Evolutionary conservation across 768 basidiomycete genomes (phyloP), one percentile per base, ranked within the genome.

Genomic region (Panaeolus papilionaceus): DNA sequence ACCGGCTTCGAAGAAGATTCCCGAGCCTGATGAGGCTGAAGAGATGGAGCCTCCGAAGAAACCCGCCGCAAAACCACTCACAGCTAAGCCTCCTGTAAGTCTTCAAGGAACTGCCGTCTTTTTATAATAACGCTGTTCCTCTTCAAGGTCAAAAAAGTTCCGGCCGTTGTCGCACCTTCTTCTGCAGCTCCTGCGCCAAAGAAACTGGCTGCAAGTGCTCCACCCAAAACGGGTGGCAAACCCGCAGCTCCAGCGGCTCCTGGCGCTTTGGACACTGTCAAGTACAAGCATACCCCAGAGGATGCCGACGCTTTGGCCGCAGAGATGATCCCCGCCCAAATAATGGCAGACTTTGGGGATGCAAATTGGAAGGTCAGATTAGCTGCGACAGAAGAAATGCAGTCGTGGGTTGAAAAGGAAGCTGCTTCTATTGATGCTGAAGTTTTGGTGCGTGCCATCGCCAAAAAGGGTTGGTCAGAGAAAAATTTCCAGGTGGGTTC

Each of bases 391-490:
- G 96, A 98, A 65, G 93, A 92, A 75, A 86, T 99, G 89, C 83
- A 85, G 1, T 78, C 82, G 4, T 99, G 98, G 97, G 79, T 95
- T 4, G 90, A 95, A 67, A 85, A 83, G 0, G 84, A 85, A 37
- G 85, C 89, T 12, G 83, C 86, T 39, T 82, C 84, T 0, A 79
- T 93, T 1, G 97, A 99, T 71, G 89, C 92, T 12, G 98, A 99
- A 78, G 88, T 99, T 4, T 73, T 99, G 42, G 88, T 98, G 20
- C 86, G 97, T 28, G 90, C 92, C 71, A 79, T 99, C 67, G 90
- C 88, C 3, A 99, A 97, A 83, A 95, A 93, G 70, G 95, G 96
- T 2, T 98, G 95, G 96, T 87, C 85, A n/a, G 98, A 99, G 81
- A 99, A 98, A 84, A 99, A 99, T 74, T 99, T 99, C 71, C 97